These are phyloP conservation scores for Fusarium tupiense DNA, from an alignment of 2,329 filamentous ascomycete genomes.

Conservation along the genomic window DNA sequence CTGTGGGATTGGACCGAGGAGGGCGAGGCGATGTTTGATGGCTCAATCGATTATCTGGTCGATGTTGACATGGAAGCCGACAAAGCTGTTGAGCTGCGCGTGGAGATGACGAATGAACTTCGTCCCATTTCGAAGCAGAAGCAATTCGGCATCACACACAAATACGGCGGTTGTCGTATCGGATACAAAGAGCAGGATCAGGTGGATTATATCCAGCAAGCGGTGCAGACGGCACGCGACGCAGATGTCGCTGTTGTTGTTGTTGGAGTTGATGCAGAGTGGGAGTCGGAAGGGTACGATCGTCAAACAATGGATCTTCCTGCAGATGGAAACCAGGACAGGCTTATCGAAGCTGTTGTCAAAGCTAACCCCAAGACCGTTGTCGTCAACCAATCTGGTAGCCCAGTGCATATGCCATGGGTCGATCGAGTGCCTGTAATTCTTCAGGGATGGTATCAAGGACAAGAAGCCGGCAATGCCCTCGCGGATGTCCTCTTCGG, in stretches of 20 bases:
- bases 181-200: conserved; percentile 75
- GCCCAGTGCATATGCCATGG: conserved; percentile 71
- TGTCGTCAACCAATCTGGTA: conserved; percentile 65
- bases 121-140: conserved; percentile 69
- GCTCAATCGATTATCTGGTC: conserved; percentile 71
- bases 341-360: conserved; percentile 69
- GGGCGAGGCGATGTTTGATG: conserved; percentile 77
- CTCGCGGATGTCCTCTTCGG: conserved; percentile 75
- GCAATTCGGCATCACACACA: conserved; percentile 66
- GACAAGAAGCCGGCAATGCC: conserved; percentile 77
- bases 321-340: conserved; percentile 62
- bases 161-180: conserved; percentile 76
- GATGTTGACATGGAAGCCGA: conserved; percentile 68
- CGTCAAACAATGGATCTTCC: conserved; percentile 78
- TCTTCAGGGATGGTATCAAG: conserved; percentile 62
- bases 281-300: conserved; percentile 80
- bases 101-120: conserved; percentile 67
- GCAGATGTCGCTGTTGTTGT: conserved; percentile 75
- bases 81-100: conserved; percentile 65
- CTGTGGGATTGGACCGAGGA: conserved; percentile 76
- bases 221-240: conserved; percentile 67
- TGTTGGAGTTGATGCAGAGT: conserved; percentile 76
- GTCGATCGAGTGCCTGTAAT: conserved; percentile 70
- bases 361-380: conserved; percentile 72
- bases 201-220: conserved; percentile 69